Conservation (phyloP, 2,329 filamentous ascomycete species). For the Cordyceps cateniannulata region DNA sequence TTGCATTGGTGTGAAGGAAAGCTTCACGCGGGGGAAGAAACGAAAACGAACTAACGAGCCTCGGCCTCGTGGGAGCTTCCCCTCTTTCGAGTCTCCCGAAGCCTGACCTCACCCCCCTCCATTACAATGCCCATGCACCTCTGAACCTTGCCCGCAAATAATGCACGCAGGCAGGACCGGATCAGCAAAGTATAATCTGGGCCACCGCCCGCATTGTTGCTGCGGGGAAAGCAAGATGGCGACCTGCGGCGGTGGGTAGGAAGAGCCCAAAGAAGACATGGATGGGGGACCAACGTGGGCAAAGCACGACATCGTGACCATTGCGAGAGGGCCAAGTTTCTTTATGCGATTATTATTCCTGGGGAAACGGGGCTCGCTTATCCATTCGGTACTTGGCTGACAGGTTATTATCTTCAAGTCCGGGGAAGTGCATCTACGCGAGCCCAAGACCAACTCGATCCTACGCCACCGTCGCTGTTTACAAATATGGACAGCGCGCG, state of each 20-base stretch:
- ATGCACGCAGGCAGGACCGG: neutral
- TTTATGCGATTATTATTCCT: neutral
- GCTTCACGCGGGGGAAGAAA: neutral
- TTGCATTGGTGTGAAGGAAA: neutral
- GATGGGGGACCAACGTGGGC: neutral
- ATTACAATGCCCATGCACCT: neutral
- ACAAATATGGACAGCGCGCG: too few relatives aligned
- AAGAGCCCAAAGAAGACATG: neutral
- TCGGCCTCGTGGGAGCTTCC: constrained; percentile 5
- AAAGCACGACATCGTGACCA: neutral
- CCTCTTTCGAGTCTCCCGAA: constrained; percentile 4
- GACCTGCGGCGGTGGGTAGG: neutral
- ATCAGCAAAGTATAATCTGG: neutral
- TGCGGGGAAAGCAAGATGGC: neutral
- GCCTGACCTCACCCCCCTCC: neutral
- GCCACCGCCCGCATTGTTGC: neutral
- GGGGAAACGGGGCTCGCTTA: constrained; percentile 9
- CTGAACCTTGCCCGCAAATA: neutral
- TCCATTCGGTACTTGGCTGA: neutral
- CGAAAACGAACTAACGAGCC: neutral
- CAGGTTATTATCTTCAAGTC: neutral
- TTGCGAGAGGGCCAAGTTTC: neutral
- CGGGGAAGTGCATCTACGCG: neutral
- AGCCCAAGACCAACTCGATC: too few relatives aligned
- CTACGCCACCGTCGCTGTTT: too few relatives aligned